phyloP scores from a whole-genome alignment of 495 filamentous ascomycete species.

The Aspergillus coremiiformis region DNA sequence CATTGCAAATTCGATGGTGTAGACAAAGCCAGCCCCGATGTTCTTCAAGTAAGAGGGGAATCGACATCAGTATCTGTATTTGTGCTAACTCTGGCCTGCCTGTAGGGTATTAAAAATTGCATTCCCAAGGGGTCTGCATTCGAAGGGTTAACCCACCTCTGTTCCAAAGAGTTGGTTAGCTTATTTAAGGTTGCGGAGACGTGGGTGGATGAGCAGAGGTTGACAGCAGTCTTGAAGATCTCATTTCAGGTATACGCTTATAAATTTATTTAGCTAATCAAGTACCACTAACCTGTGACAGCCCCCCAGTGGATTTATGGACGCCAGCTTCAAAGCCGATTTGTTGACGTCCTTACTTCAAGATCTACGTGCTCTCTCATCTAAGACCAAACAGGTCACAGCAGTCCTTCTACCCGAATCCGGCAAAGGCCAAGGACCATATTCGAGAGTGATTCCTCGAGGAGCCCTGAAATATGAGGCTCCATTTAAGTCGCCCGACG shows the following conservation, averaged over 20 bases:
- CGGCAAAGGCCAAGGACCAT: background rate
- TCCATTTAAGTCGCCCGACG: background rate
- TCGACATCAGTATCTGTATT: background rate
- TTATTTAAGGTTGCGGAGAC: constrained; percentile 20
- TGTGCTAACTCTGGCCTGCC: background rate
- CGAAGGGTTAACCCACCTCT: constrained; percentile 1
- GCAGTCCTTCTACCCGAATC: constrained; percentile 15
- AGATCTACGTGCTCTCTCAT: constrained; percentile 11
- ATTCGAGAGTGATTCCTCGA: background rate
- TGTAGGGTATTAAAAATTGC: constrained; percentile 19
- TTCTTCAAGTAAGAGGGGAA: constrained; percentile 13
- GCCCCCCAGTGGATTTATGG: constrained; percentile 1
- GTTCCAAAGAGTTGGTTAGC: constrained; percentile 13
- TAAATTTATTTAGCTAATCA: background rate
- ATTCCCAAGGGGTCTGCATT: constrained; percentile 19
- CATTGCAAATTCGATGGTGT: constrained; percentile 15
- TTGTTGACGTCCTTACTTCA: constrained; percentile 18
- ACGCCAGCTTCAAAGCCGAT: constrained; percentile 2
- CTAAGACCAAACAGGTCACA: constrained; percentile 16
- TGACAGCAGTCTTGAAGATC: constrained; percentile 14
- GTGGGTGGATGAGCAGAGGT: constrained; percentile 17
- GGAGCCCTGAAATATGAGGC: background rate
- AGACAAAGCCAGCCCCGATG: background rate
- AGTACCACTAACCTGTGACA: background rate
- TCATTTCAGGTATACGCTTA: constrained; percentile 22